A percentile compares a stretch with the other conserved stretches of the same genome.
Conservation (phyloP, 768 basidiomycete genomes). For the Boletus rufocinnamomeus region DNA sequence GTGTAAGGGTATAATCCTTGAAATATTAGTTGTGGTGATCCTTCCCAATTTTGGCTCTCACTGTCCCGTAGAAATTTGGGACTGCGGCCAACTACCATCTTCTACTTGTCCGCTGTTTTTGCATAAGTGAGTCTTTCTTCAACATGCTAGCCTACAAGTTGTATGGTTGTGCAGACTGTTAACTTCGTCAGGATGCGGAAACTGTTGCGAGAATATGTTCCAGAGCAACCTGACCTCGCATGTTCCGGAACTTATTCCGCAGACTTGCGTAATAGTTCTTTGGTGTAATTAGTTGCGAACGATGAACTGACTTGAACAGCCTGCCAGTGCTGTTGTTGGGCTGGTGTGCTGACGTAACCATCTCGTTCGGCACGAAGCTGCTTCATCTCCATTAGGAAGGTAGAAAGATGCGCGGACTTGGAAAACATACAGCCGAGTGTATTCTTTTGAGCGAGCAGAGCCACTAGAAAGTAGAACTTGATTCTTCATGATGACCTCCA, state of each 20-base stretch:
- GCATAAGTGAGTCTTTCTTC: background rate
- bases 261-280: background rate
- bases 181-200: background rate
- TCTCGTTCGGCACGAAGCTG: background rate
- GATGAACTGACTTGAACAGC: background rate
- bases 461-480: background rate
- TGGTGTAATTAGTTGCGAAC: background rate
- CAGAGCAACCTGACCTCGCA: background rate
- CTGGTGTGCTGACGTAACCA: background rate
- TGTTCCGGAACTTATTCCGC: background rate
- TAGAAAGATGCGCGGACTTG: slow-evolving; percentile 11
- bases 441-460: background rate
- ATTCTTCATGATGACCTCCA: slow-evolving; percentile 11
- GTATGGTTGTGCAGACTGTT: background rate
- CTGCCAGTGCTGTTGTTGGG: too few species aligned
- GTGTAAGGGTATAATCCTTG: background rate
- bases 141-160: background rate
- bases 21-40: background rate
- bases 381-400: slow-evolving; percentile 16
- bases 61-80: too few species aligned
- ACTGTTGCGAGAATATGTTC: background rate
- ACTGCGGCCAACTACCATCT: background rate
- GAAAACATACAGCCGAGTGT: background rate
- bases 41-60: background rate
- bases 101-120: background rate